Evolutionary conservation across 257 asterid genomes (phyloP), one percentile per base, ranked within the genome.

Genomic region (Salvia rosmarinus): DNA sequence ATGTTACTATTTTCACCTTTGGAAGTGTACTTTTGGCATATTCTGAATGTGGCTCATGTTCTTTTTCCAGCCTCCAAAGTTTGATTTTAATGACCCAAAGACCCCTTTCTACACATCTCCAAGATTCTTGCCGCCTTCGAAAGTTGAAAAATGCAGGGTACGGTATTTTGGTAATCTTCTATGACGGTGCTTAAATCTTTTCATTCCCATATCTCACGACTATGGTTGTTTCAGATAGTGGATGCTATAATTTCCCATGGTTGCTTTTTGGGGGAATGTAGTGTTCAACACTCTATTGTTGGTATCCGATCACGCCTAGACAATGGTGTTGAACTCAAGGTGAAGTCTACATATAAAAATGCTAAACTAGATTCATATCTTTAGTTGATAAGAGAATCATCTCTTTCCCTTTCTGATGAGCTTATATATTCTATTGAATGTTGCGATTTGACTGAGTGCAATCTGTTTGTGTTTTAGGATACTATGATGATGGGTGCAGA

Each of bases 401-500:
- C 8, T 46, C 32, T 28, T 28, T 1, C 1, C 4, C 32, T 28
- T 28, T 1, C 4, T 32, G 4, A 2, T n/a, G n/a, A 4, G 6
- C 2, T 1, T 49, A 49, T 42, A 2, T 57, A 5, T 14, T 14
- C 21, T 1, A 23, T 4, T 23, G 1, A 55, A 57, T 49, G 11
- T 39, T 39, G 13, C 4, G 68, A 50, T 42, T 11, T 56, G 14
- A 55, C 9, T 11, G 63, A 47, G 17, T 2, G 23, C 34, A 9
- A 37, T 6, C 42, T 1, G 30, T 20, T 23, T 64, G 2, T 57
- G 6, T 43, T 79, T 78, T 85, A 95, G 99, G 95, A 95, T 79
- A 91, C 98, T 4, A 84, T 91, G 96, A 88, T 95, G 98, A 88
- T 95, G 98, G 99, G 99, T 8, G 96, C 99, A 1, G 99, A 91